A percentile compares a stretch with the other conserved stretches of the same genome.
Evolutionary conservation across 371 early-diverging fungal species (phyloP).

Genomic region (Basidiobolus meristosporus): DNA sequence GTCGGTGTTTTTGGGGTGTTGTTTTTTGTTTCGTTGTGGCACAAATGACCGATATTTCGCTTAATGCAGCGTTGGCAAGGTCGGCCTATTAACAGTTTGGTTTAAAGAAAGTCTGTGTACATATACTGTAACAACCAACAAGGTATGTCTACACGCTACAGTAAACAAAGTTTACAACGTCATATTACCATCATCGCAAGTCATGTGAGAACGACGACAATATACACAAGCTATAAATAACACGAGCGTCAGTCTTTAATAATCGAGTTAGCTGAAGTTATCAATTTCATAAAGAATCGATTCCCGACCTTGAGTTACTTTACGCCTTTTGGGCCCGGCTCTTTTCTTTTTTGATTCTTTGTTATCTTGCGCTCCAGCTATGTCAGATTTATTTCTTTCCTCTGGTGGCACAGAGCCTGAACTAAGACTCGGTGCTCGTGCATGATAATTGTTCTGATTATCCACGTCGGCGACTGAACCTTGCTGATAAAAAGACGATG

Average conservation of each 20-base stretch:
- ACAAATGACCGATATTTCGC: constrained; percentile 77
- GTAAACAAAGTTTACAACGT: no score
- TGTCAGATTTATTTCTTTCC: no score
- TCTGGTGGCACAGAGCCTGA: no score
- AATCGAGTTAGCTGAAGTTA: background rate
- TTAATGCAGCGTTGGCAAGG: constrained; percentile 90
- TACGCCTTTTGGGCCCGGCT: constrained; percentile 43
- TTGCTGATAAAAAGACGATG: no score
- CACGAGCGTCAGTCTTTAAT: background rate
- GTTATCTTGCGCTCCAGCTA: no score
- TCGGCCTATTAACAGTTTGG: constrained; percentile 41
- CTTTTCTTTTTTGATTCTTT: constrained; percentile 41
- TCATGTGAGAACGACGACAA: constrained; percentile 75
- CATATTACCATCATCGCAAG: constrained; percentile 49
- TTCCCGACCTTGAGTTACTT: constrained; percentile 47
- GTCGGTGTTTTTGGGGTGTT: constrained; percentile 6
- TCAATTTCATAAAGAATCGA: background rate
- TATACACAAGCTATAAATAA: constrained; percentile 41
- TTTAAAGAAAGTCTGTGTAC: no score
- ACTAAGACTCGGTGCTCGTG: no score
- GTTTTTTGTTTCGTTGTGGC: constrained; percentile 74
- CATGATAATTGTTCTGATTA: no score
- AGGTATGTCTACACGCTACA: no score
- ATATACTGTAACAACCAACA: no score
- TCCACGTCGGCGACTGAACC: no score